phyloP scores from a whole-genome alignment of 352 stramenopile genomes.

The Stramenopiles sp. region DNA sequence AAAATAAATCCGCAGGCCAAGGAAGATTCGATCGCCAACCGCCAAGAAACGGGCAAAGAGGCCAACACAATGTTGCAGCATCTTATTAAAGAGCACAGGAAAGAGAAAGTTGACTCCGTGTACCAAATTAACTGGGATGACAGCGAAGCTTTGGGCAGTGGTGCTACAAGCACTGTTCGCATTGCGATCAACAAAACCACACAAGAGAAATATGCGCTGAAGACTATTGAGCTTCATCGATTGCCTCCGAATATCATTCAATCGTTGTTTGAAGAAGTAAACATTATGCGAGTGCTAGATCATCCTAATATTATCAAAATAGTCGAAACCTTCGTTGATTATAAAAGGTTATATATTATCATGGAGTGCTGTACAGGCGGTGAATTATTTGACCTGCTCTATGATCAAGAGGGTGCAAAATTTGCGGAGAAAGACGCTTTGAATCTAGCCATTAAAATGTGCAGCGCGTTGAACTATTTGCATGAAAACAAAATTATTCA shows the following conservation, averaged over 20 bases:
- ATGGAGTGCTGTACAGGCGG: background rate
- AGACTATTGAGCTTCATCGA: slow-evolving; percentile 4
- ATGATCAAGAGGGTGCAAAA: background rate
- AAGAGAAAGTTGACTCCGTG: background rate
- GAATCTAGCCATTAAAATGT: background rate
- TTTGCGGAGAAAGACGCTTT: background rate
- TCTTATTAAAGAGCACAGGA: background rate
- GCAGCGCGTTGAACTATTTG: background rate
- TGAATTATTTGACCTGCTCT: slow-evolving; percentile 3
- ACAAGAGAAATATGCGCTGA: background rate
- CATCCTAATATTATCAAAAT: slow-evolving; percentile 76
- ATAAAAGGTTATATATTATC: slow-evolving; percentile 15
- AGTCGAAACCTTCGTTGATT: slow-evolving; percentile 71
- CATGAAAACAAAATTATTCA: slow-evolving; percentile 8
- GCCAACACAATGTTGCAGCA: background rate
- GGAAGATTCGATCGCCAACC: background rate
- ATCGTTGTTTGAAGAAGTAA: slow-evolving; percentile 41
- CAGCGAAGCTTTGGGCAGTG: background rate
- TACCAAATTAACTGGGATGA: background rate
- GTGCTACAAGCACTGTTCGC: background rate
- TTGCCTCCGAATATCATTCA: background rate
- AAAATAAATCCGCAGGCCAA: background rate
- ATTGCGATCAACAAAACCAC: background rate
- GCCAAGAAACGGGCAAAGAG: background rate
- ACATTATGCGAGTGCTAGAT: slow-evolving; percentile 85